Conservation (phyloP, 805 yeast species). For the Monosporozyma yasuniensis region DNA sequence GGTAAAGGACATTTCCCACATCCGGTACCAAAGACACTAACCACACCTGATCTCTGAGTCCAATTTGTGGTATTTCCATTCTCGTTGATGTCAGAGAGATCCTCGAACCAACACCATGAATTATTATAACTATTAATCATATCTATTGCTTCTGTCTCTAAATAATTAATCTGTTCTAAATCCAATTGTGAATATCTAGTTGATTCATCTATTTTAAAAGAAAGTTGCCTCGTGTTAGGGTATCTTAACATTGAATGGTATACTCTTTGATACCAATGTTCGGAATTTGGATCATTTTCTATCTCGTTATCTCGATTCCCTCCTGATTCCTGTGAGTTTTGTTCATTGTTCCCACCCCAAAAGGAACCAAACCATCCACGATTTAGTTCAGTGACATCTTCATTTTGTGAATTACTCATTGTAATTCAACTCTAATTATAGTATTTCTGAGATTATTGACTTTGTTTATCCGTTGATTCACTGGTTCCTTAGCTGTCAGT, state of each 20-base stretch:
- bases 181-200: conserved; percentile 23
- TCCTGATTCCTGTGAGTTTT: not conserved
- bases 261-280: not conserved
- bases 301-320: not conserved
- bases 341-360: not conserved
- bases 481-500: not conserved
- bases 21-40: conserved; percentile 25
- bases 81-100: conserved; percentile 10
- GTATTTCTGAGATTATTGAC: not conserved
- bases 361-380: not conserved
- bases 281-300: not conserved
- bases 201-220: conserved; percentile 11
- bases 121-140: conserved; percentile 14
- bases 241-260: not conserved
- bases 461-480: not conserved
- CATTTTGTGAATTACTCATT: not conserved
- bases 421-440: not conserved
- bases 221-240: not conserved
- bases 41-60: conserved; percentile 15
- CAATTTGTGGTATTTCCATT: conserved; percentile 7
- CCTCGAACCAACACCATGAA: conserved; percentile 30
- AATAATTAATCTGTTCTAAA: conserved; percentile 17
- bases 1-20: conserved; percentile 25
- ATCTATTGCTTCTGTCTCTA: conserved; percentile 22
- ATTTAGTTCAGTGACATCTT: not conserved